phyloP scores from a whole-genome alignment of 2,329 filamentous ascomycete genomes.

The Fusarium burgessii region DNA sequence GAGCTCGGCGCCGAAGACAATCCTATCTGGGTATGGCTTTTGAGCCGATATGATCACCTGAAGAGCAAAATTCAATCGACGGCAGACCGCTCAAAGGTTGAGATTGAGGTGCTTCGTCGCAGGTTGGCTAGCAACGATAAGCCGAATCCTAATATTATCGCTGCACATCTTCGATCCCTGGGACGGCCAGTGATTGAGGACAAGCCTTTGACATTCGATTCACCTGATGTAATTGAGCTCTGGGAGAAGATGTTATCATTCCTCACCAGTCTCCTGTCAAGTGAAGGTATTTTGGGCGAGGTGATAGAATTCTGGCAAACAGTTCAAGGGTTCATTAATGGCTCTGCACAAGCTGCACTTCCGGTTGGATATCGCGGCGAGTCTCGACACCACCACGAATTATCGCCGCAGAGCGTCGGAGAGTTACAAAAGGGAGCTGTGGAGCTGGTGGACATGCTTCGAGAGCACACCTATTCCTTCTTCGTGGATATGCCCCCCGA shows the following conservation, averaged over 20 bases:
- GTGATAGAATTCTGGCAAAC: conserved; percentile 95
- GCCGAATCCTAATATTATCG: conserved; percentile 75
- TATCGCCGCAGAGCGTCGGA: conserved; percentile 76
- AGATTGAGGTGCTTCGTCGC: conserved; percentile 90
- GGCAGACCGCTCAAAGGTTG: conserved; percentile 87
- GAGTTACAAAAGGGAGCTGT: conserved; percentile 82
- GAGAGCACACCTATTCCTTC: conserved; percentile 82
- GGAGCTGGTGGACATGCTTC: conserved; percentile 85
- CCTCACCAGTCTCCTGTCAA: conserved; percentile 78
- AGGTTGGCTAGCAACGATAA: conserved; percentile 80
- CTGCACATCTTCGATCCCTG: conserved; percentile 80
- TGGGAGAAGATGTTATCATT: conserved; percentile 91
- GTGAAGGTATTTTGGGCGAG: conserved; percentile 86
- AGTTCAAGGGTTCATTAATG: conserved; percentile 88
- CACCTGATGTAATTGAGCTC: conserved; percentile 83
- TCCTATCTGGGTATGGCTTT: conserved; percentile 95
- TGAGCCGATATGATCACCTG: conserved; percentile 88
- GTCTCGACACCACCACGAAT: conserved; percentile 82
- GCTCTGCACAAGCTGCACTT: conserved; percentile 82
- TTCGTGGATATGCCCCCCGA: conserved; percentile 91
- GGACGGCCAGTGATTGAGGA: conserved; percentile 74
- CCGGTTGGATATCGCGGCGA: conserved; percentile 85
- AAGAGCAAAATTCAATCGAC: conserved; percentile 85
- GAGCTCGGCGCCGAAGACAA: conserved; percentile 96
- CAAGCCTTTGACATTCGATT: conserved; percentile 76